A percentile compares a stretch with the other conserved stretches of the same genome.
phyloP scores from a whole-genome alignment of 169 alveolate genomes.

The Cryptosporidium meleagridis region DNA sequence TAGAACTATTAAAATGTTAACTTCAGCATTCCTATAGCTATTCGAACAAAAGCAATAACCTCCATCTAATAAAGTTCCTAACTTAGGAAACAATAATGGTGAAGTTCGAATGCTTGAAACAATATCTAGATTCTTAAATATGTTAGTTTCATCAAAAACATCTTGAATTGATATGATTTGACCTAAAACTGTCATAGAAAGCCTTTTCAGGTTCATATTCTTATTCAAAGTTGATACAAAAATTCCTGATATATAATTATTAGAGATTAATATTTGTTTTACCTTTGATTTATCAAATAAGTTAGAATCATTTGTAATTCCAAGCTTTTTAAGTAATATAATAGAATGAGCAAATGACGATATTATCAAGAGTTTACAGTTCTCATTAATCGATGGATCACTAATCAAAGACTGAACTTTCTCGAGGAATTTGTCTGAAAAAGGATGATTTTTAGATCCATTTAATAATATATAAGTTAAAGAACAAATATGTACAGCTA shows the following conservation, averaged over 20 bases:
- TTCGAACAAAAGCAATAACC: background rate
- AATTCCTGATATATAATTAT: background rate
- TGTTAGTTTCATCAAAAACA: conserved; percentile 5
- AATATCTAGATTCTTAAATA: conserved; percentile 18
- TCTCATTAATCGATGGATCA: conserved; percentile 19
- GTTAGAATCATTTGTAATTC: background rate
- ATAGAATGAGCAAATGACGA: conserved; percentile 31
- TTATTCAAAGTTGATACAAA: conserved; percentile 34
- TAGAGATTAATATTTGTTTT: background rate
- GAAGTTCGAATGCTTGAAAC: conserved; percentile 2
- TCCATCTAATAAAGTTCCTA: background rate
- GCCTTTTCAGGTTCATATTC: background rate
- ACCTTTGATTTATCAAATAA: conserved; percentile 1
- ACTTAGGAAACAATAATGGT: background rate
- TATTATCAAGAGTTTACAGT: background rate
- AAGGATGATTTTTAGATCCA: conserved; percentile 9
- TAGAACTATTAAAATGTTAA: conserved; percentile 4
- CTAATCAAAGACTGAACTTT: conserved; percentile 23
- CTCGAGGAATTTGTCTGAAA: background rate
- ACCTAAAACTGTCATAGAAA: conserved; percentile 23
- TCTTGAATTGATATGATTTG: conserved; percentile 22
- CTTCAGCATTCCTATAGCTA: background rate
- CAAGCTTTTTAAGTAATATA: background rate
- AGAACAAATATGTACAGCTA: conserved; percentile 18
- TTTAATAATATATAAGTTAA: background rate